Evolutionary conservation across 2,329 filamentous ascomycete genomes (phyloP), one percentile per base, ranked within the genome.

Genomic region (Aspergillus viridinutans): DNA sequence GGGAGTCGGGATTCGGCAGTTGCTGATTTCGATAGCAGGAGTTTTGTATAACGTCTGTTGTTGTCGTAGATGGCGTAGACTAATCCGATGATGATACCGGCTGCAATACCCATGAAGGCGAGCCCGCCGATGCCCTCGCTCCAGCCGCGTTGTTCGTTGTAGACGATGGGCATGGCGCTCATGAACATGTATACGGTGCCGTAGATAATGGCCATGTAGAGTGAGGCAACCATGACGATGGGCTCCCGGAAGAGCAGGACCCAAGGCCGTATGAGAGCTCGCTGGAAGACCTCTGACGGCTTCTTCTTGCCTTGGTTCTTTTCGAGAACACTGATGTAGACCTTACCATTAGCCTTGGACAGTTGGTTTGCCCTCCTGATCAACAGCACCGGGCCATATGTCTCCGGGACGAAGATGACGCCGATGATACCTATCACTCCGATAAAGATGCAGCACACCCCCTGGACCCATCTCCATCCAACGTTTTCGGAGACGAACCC

Each of bases 81-180:
- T 9, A 45, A 3, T 23, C 42, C 42, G 6, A 45, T 62, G 20
- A 70, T 38, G 61, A 72, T 72, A 4, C 72, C 74, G n/a, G 74
- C 72, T 48, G 72, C 67, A 61, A 81, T 70, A 6, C 78, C 78
- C 9, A 80, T 57, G 59, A 79, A 82, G 1, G 79, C 73, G 4
- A 82, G 70, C 1, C 76, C 74, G 9, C 78, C 78, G 48, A 78
- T 72, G 1, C 77, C 78, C 26, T 78, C 72, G 3, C 70, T 74
- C 61, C 80, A 78, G 4, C 74, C 61, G 26, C 59, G 61, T n/a
- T 40, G 40, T 20, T 58, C 28, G 43, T 63, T 59, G 21, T 55
- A 63, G 21, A 63, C 59, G 20, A 63, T 60, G 3, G 60, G 58
- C 52, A 57, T 61, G 47, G 60, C 62, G 20, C 58, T 58, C 52